Conservation (phyloP, 306 rosid species). For the Parietaria judaica region DNA sequence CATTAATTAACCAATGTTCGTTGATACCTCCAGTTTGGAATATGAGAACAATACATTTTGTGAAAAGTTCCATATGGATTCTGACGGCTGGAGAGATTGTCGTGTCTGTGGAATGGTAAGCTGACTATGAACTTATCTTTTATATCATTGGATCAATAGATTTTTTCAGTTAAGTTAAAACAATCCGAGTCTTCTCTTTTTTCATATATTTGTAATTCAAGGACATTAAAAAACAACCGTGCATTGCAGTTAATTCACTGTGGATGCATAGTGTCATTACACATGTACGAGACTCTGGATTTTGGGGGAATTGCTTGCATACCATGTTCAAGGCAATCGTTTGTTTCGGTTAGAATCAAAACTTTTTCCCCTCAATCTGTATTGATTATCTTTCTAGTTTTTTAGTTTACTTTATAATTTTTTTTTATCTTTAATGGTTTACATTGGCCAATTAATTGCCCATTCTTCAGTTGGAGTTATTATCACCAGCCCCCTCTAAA, state of each 20-base stretch:
- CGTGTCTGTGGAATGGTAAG: slow-evolving; percentile 25
- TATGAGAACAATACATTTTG: slow-evolving; percentile 21
- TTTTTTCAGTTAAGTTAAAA: not conserved
- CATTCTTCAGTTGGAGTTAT: not conserved
- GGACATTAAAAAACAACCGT: not conserved
- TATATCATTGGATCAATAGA: not conserved
- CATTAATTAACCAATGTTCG: slow-evolving; percentile 1
- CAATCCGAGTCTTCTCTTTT: not conserved
- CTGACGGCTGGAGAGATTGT: slow-evolving; percentile 32
- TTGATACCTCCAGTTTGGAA: slow-evolving; percentile 14
- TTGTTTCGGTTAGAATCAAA: not conserved
- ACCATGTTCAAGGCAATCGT: slow-evolving; percentile 4
- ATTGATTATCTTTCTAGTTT: not conserved
- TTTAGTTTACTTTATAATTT: not conserved
- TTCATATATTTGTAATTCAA: not conserved
- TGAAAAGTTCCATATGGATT: slow-evolving; percentile 16
- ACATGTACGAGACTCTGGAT: slow-evolving; percentile 1
- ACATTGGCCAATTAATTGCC: no score
- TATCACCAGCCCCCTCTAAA: no score
- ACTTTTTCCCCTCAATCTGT: not conserved
- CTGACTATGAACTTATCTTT: not conserved
- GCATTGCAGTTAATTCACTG: slow-evolving; percentile 24
- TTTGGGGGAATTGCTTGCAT: slow-evolving; percentile 22
- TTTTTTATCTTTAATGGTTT: no score
- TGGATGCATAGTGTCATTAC: slow-evolving; percentile 22